Conservation (phyloP, 2,329 filamentous ascomycete genomes). For the Clonostachys solani region DNA sequence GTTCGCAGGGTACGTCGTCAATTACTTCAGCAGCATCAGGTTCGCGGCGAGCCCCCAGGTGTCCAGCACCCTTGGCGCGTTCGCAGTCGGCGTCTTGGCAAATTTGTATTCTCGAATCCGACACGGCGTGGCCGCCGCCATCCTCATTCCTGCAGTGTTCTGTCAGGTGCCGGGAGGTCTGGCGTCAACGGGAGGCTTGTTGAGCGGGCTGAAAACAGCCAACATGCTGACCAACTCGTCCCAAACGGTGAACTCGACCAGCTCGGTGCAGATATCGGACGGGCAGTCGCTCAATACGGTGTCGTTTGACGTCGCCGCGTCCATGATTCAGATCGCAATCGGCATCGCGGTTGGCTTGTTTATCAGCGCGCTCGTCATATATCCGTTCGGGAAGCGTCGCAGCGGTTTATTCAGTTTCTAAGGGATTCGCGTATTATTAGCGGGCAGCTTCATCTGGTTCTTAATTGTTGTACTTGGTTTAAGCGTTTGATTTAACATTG, state of each 20-base stretch:
- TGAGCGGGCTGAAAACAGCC: constrained; percentile 38
- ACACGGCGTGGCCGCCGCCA: constrained; percentile 45
- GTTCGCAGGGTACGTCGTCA: constrained; percentile 70
- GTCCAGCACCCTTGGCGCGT: constrained; percentile 71
- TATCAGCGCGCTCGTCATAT: constrained; percentile 41
- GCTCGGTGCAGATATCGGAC: constrained; percentile 12
- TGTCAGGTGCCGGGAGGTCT: constrained; percentile 43
- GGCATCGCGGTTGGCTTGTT: constrained; percentile 47
- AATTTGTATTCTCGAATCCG: constrained; percentile 67
- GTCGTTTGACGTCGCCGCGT: constrained; percentile 39
- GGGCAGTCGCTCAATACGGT: constrained; percentile 22
- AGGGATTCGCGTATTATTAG: neutral
- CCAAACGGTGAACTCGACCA: constrained; percentile 25
- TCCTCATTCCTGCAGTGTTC: constrained; percentile 42
- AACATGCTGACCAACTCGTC: constrained; percentile 32
- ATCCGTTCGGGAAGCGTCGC: constrained; percentile 43
- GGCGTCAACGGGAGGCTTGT: constrained; percentile 38
- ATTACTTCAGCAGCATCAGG: constrained; percentile 63
- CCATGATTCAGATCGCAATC: constrained; percentile 49
- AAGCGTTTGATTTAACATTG: no score
- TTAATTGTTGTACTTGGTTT: no score
- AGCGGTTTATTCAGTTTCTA: constrained; percentile 45
- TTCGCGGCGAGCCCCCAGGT: constrained; percentile 71
- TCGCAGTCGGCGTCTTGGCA: constrained; percentile 71
- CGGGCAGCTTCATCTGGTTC: no score